Base-by-base conservation (phyloP, 2,329 filamentous ascomycete species). In the Scedosporium boydii region DNA sequence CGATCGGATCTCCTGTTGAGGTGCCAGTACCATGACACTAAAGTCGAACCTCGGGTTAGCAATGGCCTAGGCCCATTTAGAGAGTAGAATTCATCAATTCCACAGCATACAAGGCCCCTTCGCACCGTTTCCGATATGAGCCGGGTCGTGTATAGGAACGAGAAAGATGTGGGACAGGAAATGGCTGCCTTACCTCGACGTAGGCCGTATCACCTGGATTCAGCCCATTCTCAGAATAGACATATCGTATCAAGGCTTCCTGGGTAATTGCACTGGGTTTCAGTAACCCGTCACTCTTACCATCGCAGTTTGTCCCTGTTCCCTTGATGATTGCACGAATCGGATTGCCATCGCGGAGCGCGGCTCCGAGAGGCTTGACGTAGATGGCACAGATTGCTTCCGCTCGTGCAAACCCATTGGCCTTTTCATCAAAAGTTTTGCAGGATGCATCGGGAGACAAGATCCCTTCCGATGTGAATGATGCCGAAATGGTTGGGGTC, bases 361-460 rank as follows among this genome's bases (percentile, higher is more conserved):
- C 85, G 63, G 82, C 76, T 34, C 78, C 76, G 0, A 87, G 74
- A 0, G 77, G 78, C 71, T 87, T 87, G 16, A 88, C 68, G 10
- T 87, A 69, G 2, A 88, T 66, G 59, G 80, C 75, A 6, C 75
- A 82, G 21, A 80, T 77, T 3, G 83, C 85, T 66, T 88, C 85
- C 6, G 83, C 86, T 7, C 85, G 78, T 0, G 80, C 84, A 66
- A 86, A 89, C 0, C 86, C 87, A 48, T 34, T 65, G 67, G 69
- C 56, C 62, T 68, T 59, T 63, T 71, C 64, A 66, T 73, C 64
- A 41, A 68, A 66, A 29, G 81, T 81, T 58, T 77, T 78, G 16
- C 78, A 84, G 34, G 78, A 75, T 1, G 81, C 82, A 0, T 77
- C 77, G 27, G 82, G 77, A 1, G 80, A 81, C 18, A 86, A 76